phyloP scores from a whole-genome alignment of 2,329 filamentous ascomycete genomes.

The Claviceps spartinae region DNA sequence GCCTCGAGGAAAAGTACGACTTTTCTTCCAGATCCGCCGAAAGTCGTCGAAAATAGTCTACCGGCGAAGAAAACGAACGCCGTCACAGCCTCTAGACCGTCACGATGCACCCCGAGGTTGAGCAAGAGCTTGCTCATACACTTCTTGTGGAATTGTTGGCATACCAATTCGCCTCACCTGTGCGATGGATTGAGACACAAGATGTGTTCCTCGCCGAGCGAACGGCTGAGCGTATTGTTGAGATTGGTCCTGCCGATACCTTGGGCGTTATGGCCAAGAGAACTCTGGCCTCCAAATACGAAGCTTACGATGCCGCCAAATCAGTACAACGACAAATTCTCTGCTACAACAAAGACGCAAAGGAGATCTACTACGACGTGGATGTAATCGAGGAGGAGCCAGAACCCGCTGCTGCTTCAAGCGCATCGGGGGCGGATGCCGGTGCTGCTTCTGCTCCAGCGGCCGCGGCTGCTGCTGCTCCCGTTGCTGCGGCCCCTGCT shows the following conservation, averaged over 20 bases:
- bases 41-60: neutral
- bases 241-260: constrained; percentile 93
- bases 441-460: constrained; percentile 40
- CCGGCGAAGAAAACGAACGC: neutral
- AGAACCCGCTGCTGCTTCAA: constrained; percentile 40
- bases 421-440: constrained; percentile 35
- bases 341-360: constrained; percentile 98
- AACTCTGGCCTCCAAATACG: constrained; percentile 91
- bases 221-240: constrained; percentile 90
- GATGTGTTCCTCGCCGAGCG: constrained; percentile 98
- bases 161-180: constrained; percentile 97
- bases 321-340: constrained; percentile 94
- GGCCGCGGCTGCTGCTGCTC: constrained; percentile 32
- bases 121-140: constrained; percentile 98
- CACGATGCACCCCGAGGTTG: constrained; percentile 92
- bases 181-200: constrained; percentile 99
- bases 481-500: constrained; percentile 44
- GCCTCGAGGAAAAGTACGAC: neutral
- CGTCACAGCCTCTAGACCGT: constrained; percentile 8
- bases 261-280: constrained; percentile 95
- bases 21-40: neutral
- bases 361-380: constrained; percentile 98
- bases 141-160: constrained; percentile 96
- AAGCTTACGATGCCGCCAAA: constrained; percentile 94
- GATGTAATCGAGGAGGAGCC: constrained; percentile 89